Evolutionary conservation across 2,329 filamentous ascomycete species (phyloP), one percentile per base, ranked within the genome.

Genomic region (Rosellinia necatrix): DNA sequence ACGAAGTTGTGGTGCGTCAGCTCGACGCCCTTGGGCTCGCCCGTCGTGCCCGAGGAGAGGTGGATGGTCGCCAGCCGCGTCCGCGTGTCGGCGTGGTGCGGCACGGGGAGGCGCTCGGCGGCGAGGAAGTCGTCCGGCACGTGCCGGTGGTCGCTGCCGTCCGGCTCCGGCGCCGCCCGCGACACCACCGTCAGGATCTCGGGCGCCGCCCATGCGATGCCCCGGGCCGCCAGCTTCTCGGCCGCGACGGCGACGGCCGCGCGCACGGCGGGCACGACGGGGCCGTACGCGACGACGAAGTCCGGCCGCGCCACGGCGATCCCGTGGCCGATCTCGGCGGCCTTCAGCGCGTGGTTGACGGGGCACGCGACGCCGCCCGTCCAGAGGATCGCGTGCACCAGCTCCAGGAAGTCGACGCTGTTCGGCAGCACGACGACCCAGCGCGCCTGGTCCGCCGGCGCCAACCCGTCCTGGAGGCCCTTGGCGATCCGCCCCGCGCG

Each of bases 401-500:
- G 58, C 53, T 78, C 76, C 2, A 78, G 65, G 50, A 75, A 77
- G 10, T 78, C 75, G 25, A 77, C 75, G 37, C 73, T 75, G 59
- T 78, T 78, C 4, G 76, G 76, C 5, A 78, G 62, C 5, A 77
- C 68, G n/a, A 78, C 65, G 1, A 70, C 74, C 75, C 75, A 77
- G 52, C 72, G 69, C 6, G 72, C 67, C 42, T 74, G 72, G 43
- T 75, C 71, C 21, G 53, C 48, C 4, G 73, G 74, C 2, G 59
- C 58, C 21, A 74, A 65, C 4, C 62, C 65, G 17, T 67, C 60
- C 12, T 67, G 59, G 12, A 78, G 62, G 1, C 76, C 76, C 25
- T 72, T 68, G 15, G 76, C 76, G 17, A 78, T 68, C 22, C 72
- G 68, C 1, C 76, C 76, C 2, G 76, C 73, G 8, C 71, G 70